phyloP scores from a whole-genome alignment of 768 basidiomycete species.

The Sporobolomyces roseus region DNA sequence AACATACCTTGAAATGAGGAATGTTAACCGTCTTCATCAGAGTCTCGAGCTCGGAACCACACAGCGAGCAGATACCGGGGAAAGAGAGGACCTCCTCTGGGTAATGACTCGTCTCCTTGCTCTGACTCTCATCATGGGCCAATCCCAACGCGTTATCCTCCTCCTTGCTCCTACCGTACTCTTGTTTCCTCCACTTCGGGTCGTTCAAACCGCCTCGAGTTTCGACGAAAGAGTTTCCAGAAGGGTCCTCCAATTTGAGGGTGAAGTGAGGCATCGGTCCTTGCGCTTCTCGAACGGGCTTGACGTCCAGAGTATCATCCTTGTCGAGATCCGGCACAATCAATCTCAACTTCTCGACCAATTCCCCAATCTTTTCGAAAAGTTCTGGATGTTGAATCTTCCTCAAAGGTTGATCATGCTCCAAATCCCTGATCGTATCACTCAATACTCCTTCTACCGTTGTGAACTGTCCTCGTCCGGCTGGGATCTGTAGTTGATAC shows the following conservation, averaged over 20 bases:
- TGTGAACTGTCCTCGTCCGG: conserved; percentile 82
- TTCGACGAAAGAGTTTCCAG: conserved; percentile 95
- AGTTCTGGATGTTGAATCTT: conserved; percentile 63
- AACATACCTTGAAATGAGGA: conserved; percentile 86
- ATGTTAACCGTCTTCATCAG: conserved; percentile 94
- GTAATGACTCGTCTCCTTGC: conserved; percentile 43
- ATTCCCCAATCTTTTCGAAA: conserved; percentile 67
- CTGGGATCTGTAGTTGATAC: conserved; percentile 83
- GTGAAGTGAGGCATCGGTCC: conserved; percentile 69
- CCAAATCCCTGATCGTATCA: conserved; percentile 74
- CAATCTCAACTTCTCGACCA: conserved; percentile 64
- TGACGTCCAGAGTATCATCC: conserved; percentile 57
- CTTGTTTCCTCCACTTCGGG: conserved; percentile 84
- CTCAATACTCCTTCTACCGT: conserved; percentile 89
- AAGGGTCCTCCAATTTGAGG: conserved; percentile 80
- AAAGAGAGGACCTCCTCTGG: conserved; percentile 88
- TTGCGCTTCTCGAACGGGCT: conserved; percentile 30
- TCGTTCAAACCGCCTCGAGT: conserved; percentile 78
- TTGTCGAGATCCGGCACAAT: conserved; percentile 60
- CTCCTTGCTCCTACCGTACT: conserved; percentile 70
- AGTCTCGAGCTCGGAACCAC: conserved; percentile 75
- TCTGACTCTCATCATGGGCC: conserved; percentile 51
- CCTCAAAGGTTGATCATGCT: conserved; percentile 75
- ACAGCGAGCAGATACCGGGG: conserved; percentile 81
- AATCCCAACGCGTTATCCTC: conserved; percentile 80